Percentiles rank a stretch among this genome's conserved stretches.
phyloP scores from a whole-genome alignment of 495 filamentous ascomycete species.

The Annulohypoxylon stygium region DNA sequence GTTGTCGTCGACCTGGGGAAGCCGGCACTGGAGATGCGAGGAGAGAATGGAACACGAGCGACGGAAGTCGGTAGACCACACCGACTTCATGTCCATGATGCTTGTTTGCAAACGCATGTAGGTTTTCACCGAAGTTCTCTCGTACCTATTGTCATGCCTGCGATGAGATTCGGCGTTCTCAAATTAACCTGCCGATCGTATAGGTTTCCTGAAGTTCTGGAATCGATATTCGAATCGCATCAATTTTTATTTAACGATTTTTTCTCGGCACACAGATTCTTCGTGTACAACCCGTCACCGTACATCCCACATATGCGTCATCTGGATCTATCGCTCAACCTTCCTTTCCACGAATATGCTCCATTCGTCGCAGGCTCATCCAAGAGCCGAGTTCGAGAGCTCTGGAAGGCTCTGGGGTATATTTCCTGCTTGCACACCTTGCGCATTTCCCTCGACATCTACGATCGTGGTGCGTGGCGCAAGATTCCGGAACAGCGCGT shows the following conservation, averaged over 20 bases:
- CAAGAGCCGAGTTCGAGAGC: conserved; percentile 39
- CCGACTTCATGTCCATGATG: conserved; percentile 50
- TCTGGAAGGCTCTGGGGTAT: conserved; percentile 25
- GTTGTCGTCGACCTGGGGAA: conserved; percentile 50
- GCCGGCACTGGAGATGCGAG: conserved; percentile 51
- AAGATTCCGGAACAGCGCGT: conserved; percentile 47
- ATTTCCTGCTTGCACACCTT: conserved; percentile 49
- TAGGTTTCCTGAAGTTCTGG: conserved; percentile 50
- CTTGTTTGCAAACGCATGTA: conserved; percentile 51
- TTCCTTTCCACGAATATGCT: conserved; percentile 46
- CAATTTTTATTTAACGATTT: conserved; percentile 50
- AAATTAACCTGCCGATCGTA: neutral
- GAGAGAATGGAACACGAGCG: conserved; percentile 44
- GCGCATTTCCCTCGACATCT: conserved; percentile 50
- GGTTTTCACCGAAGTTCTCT: conserved; percentile 8
- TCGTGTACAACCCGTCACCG: conserved; percentile 42
- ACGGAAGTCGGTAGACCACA: conserved; percentile 45
- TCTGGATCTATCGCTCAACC: conserved; percentile 48
- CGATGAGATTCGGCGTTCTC: neutral
- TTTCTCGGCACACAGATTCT: conserved; percentile 51
- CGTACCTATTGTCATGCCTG: neutral
- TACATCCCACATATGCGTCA: conserved; percentile 42
- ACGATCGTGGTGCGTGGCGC: conserved; percentile 51
- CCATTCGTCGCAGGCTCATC: conserved; percentile 33
- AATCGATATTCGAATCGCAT: conserved; percentile 49